Evolutionary conservation across 148 eudicot species (phyloP), one percentile per base, ranked within the genome.

Genomic region (Fallopia convolvulus): DNA sequence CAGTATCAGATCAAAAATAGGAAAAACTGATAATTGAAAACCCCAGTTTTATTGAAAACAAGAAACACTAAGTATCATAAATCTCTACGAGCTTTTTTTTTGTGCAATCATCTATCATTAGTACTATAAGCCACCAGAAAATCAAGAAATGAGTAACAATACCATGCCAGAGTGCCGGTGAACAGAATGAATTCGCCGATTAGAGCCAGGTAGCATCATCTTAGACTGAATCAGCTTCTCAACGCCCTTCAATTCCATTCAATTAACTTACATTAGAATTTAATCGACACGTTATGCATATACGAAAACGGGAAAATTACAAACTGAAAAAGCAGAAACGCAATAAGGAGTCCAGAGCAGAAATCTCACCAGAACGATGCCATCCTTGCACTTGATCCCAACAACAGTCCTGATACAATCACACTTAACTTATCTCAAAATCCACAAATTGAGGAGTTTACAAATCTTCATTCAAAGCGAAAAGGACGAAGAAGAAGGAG

Each of bases 131-230:
- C 30, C 32, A 58, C 30, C 21, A 0, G 32, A 26, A 61, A 20
- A 61, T 26, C 2, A 14, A 61, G 68, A 6, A 55, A 23, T 4
- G 47, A 61, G 36, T 78, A 49, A 20, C 53, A 15, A 33, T 83
- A 94, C 98, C 98, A 94, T 90, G 82, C 98, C 98, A 13, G 98
- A 84, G 72, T 92, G 98, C 26, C 95, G 95, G 75, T 92, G 92
- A 75, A 90, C 97, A 36, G 98, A 82, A 75, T 94, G 98, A 30
- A 92, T 90, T 83, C 98, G 86, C 5, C 98, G 85, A 81, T 92
- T 94, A 17, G 98, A 94, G 9, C 97, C 97, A 2, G 98, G 97
- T 53, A 94, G 77, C 98, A 94, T 90, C 98, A 94, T 94, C 89
- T 94, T 94, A 2, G 98, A 94, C 44, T 91, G 90, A 61, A 94